Evolutionary conservation across 148 eudicot species (phyloP).

Genomic region (Polygonum aviculare): DNA sequence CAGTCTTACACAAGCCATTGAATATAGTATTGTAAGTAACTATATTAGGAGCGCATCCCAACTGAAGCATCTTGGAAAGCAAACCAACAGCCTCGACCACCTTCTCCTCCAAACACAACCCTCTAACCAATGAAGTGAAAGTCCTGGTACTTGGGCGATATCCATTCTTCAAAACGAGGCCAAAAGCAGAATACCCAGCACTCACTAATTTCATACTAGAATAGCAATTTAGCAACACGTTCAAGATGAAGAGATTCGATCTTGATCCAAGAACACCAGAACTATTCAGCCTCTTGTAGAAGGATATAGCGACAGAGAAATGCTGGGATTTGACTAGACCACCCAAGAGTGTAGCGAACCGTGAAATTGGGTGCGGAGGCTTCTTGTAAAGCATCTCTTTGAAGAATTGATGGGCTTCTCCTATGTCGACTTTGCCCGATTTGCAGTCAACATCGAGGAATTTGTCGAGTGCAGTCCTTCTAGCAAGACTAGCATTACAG

Average conservation of each 20-base stretch:
- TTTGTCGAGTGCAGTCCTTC: not conserved
- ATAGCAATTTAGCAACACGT: conserved; percentile 22
- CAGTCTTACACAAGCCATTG: no score
- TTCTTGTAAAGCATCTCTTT: conserved; percentile 14
- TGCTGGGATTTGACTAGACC: conserved; percentile 15
- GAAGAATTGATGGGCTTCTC: conserved; percentile 6
- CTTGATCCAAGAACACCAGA: not conserved
- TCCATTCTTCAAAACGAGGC: conserved; percentile 17
- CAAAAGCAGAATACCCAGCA: conserved; percentile 19
- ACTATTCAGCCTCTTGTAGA: conserved; percentile 10
- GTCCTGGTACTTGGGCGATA: no score
- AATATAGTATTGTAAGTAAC: no score
- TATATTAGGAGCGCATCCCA: no score
- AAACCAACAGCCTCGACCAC: no score
- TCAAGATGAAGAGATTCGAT: conserved; percentile 16
- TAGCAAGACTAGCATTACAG: not conserved
- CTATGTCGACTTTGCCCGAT: not conserved
- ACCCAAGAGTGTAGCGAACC: conserved; percentile 10
- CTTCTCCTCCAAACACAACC: no score
- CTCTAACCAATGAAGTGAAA: no score
- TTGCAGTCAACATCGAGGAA: not conserved
- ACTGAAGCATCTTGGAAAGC: no score
- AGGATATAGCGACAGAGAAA: conserved; percentile 2
- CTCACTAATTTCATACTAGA: conserved; percentile 18
- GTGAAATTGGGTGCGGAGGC: conserved; percentile 12